These are phyloP conservation scores for Solanum pinnatisectum DNA, from an alignment of 257 asterid genomes.

Conservation along the genomic window DNA sequence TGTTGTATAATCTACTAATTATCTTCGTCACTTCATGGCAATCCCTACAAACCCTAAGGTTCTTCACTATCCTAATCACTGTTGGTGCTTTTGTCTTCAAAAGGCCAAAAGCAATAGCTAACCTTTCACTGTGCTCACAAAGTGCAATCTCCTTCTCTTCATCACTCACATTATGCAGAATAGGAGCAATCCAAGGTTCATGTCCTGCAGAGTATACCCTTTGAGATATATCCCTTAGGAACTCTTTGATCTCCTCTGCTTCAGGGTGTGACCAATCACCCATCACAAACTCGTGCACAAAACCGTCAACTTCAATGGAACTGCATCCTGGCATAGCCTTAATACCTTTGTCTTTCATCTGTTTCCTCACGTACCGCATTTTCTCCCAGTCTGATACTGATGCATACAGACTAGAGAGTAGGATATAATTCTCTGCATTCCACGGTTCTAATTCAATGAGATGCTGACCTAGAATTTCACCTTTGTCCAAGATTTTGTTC, in stretches of 20 bases:
- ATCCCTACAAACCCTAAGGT: conserved; percentile 49
- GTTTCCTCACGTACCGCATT: conserved; percentile 45
- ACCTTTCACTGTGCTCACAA: conserved; percentile 61
- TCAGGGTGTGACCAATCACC: conserved; percentile 62
- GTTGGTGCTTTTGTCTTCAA: conserved; percentile 46
- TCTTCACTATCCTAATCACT: conserved; percentile 47
- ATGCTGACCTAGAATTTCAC: conserved; percentile 36
- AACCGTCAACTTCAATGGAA: conserved; percentile 51
- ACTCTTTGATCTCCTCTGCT: conserved; percentile 25
- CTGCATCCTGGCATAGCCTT: conserved; percentile 51
- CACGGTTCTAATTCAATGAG: conserved; percentile 52
- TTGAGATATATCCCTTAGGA: conserved; percentile 28
- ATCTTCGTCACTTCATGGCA: conserved; percentile 66
- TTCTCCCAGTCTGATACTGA: conserved; percentile 48
- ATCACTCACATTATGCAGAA: conserved; percentile 37
- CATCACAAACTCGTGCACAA: conserved; percentile 50
- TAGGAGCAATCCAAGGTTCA: conserved; percentile 53
- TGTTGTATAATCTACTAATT: conserved; percentile 42
- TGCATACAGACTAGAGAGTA: conserved; percentile 55
- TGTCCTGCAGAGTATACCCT: conserved; percentile 36
- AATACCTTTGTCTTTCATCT: conserved; percentile 48
- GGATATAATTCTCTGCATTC: conserved; percentile 56
- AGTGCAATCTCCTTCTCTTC: conserved; percentile 49
- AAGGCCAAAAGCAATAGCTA: conserved; percentile 61
- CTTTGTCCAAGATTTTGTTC: conserved; percentile 30